Percentiles rank a stretch among this genome's conserved stretches.
phyloP scores from a whole-genome alignment of 495 filamentous ascomycete genomes.

The Hyphodiscus hymeniophilus region DNA sequence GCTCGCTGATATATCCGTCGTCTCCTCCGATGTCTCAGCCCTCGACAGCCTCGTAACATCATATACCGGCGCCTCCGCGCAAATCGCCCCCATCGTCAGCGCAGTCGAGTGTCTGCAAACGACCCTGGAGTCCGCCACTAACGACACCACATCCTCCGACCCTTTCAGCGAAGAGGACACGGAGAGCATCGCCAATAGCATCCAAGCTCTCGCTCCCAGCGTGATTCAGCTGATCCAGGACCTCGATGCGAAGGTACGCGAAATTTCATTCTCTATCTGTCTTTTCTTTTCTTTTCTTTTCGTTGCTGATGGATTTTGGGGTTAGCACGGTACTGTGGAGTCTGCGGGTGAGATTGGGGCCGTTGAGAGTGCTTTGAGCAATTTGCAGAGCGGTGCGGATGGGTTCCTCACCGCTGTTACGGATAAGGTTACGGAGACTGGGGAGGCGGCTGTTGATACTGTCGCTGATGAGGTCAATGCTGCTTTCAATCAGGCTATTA shows the following conservation, averaged over 20 bases:
- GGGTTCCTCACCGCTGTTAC: slow-evolving; percentile 2
- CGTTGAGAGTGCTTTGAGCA: neutral
- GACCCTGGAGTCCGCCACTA: neutral
- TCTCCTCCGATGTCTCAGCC: slow-evolving; percentile 6
- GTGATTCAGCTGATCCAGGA: slow-evolving; percentile 1
- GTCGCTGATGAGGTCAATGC: neutral
- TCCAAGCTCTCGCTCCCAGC: slow-evolving; percentile 1
- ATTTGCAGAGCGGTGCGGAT: neutral
- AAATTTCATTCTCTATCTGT: too few relatives aligned
- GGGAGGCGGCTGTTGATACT: neutral
- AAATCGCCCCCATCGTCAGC: neutral
- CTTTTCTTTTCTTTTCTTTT: too few relatives aligned
- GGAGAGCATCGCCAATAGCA: neutral
- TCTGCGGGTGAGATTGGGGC: neutral
- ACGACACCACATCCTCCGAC: slow-evolving; percentile 2
- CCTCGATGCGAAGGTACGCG: slow-evolving; percentile 12
- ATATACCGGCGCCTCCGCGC: slow-evolving; percentile 1
- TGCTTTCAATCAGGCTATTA: neutral
- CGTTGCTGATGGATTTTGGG: too few relatives aligned
- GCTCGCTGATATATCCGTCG: slow-evolving; percentile 1
- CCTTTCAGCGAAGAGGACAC: slow-evolving; percentile 4
- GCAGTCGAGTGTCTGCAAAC: neutral
- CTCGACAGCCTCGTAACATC: neutral
- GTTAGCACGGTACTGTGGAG: too few relatives aligned
- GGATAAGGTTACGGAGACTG: neutral